These are phyloP conservation scores for Corynascus novoguineensis DNA, from an alignment of 495 filamentous ascomycete genomes.

Conservation along the genomic window DNA sequence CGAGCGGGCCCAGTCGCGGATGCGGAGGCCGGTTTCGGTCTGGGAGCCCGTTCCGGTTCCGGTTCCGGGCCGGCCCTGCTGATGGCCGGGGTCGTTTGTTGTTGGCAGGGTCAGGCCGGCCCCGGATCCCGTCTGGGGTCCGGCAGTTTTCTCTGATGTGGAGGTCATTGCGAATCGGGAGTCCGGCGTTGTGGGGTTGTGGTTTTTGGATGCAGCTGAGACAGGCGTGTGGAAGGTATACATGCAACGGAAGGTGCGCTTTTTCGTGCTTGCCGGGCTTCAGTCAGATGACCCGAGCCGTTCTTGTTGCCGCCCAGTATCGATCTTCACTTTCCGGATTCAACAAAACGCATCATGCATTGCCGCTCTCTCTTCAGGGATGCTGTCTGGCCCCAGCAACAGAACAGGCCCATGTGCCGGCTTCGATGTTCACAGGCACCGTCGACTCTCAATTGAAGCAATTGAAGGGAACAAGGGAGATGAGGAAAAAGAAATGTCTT, in stretches of 20 bases:
- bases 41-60: not conserved
- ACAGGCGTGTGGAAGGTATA: no score
- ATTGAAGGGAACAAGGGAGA: no score
- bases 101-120: constrained; percentile 2
- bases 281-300: no score
- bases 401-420: no score
- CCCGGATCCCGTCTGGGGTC: not conserved
- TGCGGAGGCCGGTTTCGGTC: not conserved
- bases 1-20: constrained; percentile 10
- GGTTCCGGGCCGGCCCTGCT: not conserved
- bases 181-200: not conserved
- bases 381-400: not conserved
- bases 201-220: not conserved
- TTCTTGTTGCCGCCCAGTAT: no score
- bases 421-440: not conserved
- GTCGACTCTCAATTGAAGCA: not conserved
- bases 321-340: not conserved
- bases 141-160: not conserved
- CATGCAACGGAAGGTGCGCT: no score
- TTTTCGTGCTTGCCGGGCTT: no score
- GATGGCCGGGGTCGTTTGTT: not conserved
- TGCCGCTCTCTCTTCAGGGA: not conserved
- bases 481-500: not conserved
- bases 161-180: not conserved
- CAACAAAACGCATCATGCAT: not conserved